phyloP scores from a whole-genome alignment of 257 asterid species.

The Petunia axillaris region DNA sequence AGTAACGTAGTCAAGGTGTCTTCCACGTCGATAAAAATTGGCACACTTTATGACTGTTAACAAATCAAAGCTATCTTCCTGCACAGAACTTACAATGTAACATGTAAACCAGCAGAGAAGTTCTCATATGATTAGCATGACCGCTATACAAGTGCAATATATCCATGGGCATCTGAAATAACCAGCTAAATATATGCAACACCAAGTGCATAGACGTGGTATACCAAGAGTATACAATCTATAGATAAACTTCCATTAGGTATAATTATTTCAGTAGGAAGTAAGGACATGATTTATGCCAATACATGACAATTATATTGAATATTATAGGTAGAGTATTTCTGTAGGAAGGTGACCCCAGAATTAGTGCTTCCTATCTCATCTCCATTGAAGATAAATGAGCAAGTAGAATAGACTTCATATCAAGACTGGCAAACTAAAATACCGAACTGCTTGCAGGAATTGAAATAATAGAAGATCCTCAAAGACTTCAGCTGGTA shows the following conservation, averaged over 20 bases:
- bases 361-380: too few relatives aligned
- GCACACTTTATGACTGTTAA: constrained; percentile 57
- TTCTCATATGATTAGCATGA: background rate
- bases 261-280: too few relatives aligned
- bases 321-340: too few relatives aligned
- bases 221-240: background rate
- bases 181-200: background rate
- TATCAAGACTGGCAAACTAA: too few relatives aligned
- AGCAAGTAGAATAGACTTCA: too few relatives aligned
- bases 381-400: too few relatives aligned
- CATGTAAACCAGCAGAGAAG: constrained; percentile 14
- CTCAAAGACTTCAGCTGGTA: too few relatives aligned
- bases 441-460: too few relatives aligned
- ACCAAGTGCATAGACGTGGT: background rate
- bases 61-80: constrained; percentile 74
- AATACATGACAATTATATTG: too few relatives aligned
- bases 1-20: constrained; percentile 55
- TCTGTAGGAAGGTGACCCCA: too few relatives aligned
- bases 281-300: too few relatives aligned
- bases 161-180: background rate
- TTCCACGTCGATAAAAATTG: constrained; percentile 77
- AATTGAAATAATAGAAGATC: too few relatives aligned
- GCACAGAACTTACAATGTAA: constrained; percentile 29
- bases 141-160: background rate
- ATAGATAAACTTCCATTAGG: background rate